Percentiles rank a stretch among this genome's conserved stretches.
Evolutionary conservation across 148 eudicot species (phyloP).

Genomic region (Simmondsia chinensis): DNA sequence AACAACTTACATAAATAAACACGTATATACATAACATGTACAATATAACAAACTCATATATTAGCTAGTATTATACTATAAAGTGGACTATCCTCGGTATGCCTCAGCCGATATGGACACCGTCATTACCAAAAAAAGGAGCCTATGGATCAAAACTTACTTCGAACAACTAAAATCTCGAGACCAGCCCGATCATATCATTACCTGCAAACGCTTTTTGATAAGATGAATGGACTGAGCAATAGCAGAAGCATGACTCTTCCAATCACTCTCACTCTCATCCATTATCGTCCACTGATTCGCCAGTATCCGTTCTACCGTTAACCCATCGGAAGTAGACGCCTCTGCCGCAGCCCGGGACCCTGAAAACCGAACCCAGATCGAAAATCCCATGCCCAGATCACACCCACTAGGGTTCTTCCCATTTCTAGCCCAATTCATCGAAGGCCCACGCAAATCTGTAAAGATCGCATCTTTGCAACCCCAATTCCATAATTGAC

Average conservation of each 20-base stretch:
- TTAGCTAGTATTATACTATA: too few species aligned
- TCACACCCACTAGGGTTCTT: slow-evolving; percentile 24
- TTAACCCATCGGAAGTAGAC: slow-evolving; percentile 70
- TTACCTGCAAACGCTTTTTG: slow-evolving; percentile 77
- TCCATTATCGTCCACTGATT: slow-evolving; percentile 64
- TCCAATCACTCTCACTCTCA: slow-evolving; percentile 88
- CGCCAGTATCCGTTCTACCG: slow-evolving; percentile 67
- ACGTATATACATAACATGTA: too few species aligned
- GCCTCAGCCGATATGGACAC: too few species aligned
- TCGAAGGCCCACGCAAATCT: slow-evolving; percentile 14
- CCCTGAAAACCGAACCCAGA: slow-evolving; percentile 32
- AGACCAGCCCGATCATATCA: background rate
- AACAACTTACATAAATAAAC: too few species aligned
- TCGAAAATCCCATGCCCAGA: background rate
- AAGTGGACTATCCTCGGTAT: too few species aligned
- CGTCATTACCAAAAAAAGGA: background rate
- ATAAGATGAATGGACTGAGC: slow-evolving; percentile 82
- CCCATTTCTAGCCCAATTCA: background rate
- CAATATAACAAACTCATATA: too few species aligned
- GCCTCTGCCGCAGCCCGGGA: slow-evolving; percentile 45
- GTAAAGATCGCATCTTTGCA: slow-evolving; percentile 9
- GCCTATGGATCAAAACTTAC: background rate
- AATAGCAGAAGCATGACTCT: slow-evolving; percentile 87
- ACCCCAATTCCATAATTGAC: slow-evolving; percentile 3
- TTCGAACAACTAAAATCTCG: background rate